These are phyloP conservation scores for Lichtheimia ornata DNA, from an alignment of 371 early-diverging fungal genomes.

Conservation along the genomic window DNA sequence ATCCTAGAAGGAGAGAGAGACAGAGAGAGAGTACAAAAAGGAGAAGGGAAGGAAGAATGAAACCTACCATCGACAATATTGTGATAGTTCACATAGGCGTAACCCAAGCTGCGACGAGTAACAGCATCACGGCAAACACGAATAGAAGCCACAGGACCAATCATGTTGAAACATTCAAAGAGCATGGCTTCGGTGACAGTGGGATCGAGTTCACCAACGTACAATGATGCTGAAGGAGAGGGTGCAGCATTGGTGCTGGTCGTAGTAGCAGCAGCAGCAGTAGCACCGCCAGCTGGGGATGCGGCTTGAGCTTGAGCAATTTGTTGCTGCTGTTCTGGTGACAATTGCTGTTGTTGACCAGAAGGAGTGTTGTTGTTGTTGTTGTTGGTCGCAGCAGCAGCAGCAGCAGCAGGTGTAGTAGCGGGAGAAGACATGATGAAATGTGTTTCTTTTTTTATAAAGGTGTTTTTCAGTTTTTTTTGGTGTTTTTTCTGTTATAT, in stretches of 20 bases:
- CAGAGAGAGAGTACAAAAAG: background rate
- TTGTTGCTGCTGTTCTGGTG: conserved; percentile 66
- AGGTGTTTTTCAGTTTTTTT: conserved; percentile 48
- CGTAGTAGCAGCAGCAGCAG: conserved; percentile 33
- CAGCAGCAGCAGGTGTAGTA: conserved; percentile 50
- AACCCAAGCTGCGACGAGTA: conserved; percentile 94
- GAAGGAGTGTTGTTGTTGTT: conserved; percentile 16
- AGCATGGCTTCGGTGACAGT: conserved; percentile 95
- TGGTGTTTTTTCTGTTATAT: conserved; percentile 11
- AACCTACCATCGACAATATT: conserved; percentile 68
- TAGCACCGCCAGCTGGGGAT: conserved; percentile 20
- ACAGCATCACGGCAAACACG: conserved; percentile 97
- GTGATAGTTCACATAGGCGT: conserved; percentile 97
- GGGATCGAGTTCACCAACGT: conserved; percentile 90
- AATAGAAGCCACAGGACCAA: conserved; percentile 95
- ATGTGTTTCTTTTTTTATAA: conserved; percentile 44
- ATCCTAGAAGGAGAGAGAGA: background rate
- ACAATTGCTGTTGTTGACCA: conserved; percentile 37
- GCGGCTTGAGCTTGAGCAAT: conserved; percentile 50
- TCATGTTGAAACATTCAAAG: conserved; percentile 93
- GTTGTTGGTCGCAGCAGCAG: conserved; percentile 27
- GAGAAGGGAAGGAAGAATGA: background rate
- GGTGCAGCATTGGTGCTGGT: conserved; percentile 57
- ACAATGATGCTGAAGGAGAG: conserved; percentile 56
- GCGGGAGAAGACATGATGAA: conserved; percentile 55